Evolutionary conservation across 2,329 filamentous ascomycete species (phyloP), one percentile per base, ranked within the genome.

Genomic region (Botrytis fragariae): DNA sequence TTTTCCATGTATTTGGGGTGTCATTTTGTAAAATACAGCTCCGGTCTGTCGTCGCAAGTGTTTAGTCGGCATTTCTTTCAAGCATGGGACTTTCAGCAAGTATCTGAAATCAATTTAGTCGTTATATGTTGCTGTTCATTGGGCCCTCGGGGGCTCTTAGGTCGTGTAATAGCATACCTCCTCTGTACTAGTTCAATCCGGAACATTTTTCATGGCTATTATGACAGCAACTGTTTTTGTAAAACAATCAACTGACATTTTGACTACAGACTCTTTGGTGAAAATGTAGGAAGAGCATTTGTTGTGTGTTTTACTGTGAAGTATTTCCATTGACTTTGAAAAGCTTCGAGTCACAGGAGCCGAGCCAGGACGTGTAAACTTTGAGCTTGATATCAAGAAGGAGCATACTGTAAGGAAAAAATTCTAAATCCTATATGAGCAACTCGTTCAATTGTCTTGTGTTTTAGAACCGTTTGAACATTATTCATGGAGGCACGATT

Each of bases 401-500:
- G 87, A 94, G 74, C 93, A 95, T 79, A 94, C 92, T 1, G 92
- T 93, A 80, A 74, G 86, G 77, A 32, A 32, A 32, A 9, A 32
- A 29, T 37, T n/a, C n/a, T n/a, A 69, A 18, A 9, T 29, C 20
- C 2, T 35, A 14, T n/a, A 54, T 70, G 39, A 35, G 25, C 22
- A 10, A 44, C 35, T 62, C 7, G 25, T 71, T 69, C 62, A 62
- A 68, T 12, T 48, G 54, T 45, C 18, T 10, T 12, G 54, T 22
- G 20, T 12, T 35, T 12, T 35, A 94, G 91, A 95, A 95, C 79
- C 90, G 93, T 1, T 84, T 95, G 0, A 87, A 90, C 71, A 94
- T 91, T 51, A 86, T 95, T 42, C 93, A 95, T 78, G 93, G 93
- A 29, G 93, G 93, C 6, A 93, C 92, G 0, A 90, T 95, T 42